Evolutionary conservation across 1,284 basidiomycete species (phyloP), one percentile per base, ranked within the genome.

Genomic region (Chiua sp.): DNA sequence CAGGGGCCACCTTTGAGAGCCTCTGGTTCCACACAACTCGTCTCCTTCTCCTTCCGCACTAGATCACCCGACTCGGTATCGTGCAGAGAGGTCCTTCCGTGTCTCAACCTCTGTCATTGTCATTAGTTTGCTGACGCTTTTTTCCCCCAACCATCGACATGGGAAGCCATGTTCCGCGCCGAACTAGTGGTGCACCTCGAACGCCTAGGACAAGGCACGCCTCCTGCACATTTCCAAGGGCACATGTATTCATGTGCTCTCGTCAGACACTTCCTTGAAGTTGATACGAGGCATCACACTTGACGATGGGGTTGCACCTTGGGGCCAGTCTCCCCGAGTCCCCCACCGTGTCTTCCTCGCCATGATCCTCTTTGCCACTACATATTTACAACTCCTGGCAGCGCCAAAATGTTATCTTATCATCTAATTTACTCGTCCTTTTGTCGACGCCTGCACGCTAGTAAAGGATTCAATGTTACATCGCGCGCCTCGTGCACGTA

Each of bases 111-210:
- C 35, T 52, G 59, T 22, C 48, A 26, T 26, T 26, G 26, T 26
- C 26, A 26, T 26, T 26, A 51, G 59, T 23, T 49, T n/a, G 39
- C 56, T 56, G 53, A 59, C 20, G 42, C 56, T 55, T 55, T 56
- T 20, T 47, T 30, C 35, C 44, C 11, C 4, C 67, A 93, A 88
- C 90, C 92, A 20, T 93, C 92, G 47, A 93, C 93, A 1, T 95
- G 93, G 89, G 95, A 98, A 73, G 87, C 87, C 7, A 99, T 99
- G 95, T 90, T 99, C 64, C 87, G 93, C 23, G 93, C 93, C 5
- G 98, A 99, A 75, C 80, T 98, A 1, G 63, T 85, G n/a, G 82
- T 79, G 3, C 79, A 99, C 0, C 79, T 98, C 22, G 82, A 87
- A 55, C 82, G 94, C 50, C 82, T 98, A 70, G 87, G 89, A 76